These are phyloP conservation scores for Fraxinus angustifolia DNA, from an alignment of 305 asterid genomes.

Conservation along the genomic window DNA sequence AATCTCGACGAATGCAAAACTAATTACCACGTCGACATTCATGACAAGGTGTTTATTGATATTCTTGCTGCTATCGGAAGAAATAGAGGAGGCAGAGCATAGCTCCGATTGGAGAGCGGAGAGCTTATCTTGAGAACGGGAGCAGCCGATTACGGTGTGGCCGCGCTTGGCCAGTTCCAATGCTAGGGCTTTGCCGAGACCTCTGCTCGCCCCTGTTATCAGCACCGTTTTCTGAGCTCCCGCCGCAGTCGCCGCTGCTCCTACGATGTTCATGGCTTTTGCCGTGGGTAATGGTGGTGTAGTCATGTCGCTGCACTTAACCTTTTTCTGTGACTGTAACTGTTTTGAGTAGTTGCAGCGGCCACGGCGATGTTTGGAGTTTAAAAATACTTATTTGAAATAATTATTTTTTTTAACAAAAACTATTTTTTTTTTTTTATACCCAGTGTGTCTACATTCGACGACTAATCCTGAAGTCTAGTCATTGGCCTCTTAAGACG, in stretches of 20 bases:
- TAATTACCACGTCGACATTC: constrained; percentile 77
- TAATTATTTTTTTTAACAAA: too few relatives aligned
- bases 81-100: constrained; percentile 23
- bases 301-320: constrained; percentile 15
- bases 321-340: not conserved
- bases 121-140: constrained; percentile 74
- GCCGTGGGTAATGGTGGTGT: constrained; percentile 39
- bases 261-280: constrained; percentile 24
- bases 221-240: constrained; percentile 49
- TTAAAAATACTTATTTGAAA: too few relatives aligned
- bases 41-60: constrained; percentile 47
- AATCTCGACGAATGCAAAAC: constrained; percentile 10
- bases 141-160: constrained; percentile 81
- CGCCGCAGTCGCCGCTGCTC: constrained; percentile 18
- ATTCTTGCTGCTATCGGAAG: constrained; percentile 29
- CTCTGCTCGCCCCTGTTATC: constrained; percentile 86
- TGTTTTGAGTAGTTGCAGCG: too few relatives aligned
- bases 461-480: too few relatives aligned
- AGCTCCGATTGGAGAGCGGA: constrained; percentile 68
- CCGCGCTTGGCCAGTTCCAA: constrained; percentile 82
- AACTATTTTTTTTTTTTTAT: too few relatives aligned
- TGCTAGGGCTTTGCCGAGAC: constrained; percentile 87
- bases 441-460: too few relatives aligned
- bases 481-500: too few relatives aligned
- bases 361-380: too few relatives aligned